Evolutionary conservation across 768 basidiomycete genomes (phyloP).

Genomic region (Mycena epipterygia): DNA sequence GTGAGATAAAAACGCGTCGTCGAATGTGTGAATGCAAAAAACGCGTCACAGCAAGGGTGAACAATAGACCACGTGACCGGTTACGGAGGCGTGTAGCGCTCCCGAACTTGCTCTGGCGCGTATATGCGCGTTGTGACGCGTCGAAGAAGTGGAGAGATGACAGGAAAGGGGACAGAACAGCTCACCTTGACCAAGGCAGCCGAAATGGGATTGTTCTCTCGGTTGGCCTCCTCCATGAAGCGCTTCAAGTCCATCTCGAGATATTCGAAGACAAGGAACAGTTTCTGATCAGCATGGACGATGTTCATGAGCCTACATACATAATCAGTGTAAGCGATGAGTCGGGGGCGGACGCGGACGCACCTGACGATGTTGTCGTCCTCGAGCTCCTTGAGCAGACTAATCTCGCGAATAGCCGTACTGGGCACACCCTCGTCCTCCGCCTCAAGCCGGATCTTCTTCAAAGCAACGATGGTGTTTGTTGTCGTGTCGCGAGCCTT

Average conservation of each 20-base stretch:
- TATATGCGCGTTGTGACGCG: constrained; percentile 25
- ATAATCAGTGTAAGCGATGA: background rate
- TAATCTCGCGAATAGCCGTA: constrained; percentile 98
- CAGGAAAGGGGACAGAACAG: background rate
- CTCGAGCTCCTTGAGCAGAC: constrained; percentile 95
- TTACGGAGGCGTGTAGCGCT: constrained; percentile 18
- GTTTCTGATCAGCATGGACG: constrained; percentile 95
- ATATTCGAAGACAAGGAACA: constrained; percentile 98
- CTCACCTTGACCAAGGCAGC: constrained; percentile 86
- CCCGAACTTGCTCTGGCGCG: constrained; percentile 9
- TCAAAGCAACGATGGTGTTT: constrained; percentile 92
- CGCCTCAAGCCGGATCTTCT: constrained; percentile 98
- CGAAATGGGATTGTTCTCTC: constrained; percentile 77
- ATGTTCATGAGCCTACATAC: constrained; percentile 88
- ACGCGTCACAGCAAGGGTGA: constrained; percentile 19
- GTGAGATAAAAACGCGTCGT: constrained; percentile 44
- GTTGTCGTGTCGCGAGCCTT: constrained; percentile 89
- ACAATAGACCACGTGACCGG: constrained; percentile 30
- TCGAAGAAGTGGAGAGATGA: constrained; percentile 18
- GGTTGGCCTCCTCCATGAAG: constrained; percentile 93
- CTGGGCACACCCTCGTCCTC: constrained; percentile 99
- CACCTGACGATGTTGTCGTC: constrained; percentile 97
- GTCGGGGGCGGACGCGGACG: constrained; percentile 36
- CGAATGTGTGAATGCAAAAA: constrained; percentile 35
- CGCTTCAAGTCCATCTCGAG: constrained; percentile 96